These are phyloP conservation scores for Phlyctochytrium planicorne DNA, from an alignment of 192 early-diverging fungal genomes.

Conservation along the genomic window DNA sequence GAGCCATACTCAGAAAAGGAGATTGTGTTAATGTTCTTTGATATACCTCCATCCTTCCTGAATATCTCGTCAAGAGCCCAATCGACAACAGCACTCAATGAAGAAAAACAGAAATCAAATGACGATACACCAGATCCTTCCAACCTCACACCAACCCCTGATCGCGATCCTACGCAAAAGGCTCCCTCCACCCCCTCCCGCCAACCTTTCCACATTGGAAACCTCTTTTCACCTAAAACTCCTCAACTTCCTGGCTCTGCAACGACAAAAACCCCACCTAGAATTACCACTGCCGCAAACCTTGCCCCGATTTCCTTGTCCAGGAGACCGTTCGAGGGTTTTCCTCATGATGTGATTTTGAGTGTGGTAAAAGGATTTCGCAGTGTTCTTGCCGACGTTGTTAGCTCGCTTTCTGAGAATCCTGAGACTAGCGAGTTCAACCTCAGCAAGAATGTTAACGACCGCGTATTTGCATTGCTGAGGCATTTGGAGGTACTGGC, in stretches of 20 bases:
- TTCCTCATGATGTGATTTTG: not conserved
- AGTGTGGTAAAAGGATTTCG: not conserved
- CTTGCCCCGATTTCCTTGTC: not conserved
- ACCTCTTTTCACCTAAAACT: not conserved
- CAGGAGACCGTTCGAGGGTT: not conserved
- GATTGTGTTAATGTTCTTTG: not conserved
- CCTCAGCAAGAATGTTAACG: not conserved
- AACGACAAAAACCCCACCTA: too few relatives aligned
- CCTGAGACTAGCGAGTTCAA: not conserved
- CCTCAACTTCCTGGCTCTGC: not conserved
- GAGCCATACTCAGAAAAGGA: not conserved
- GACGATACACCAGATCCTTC: too few relatives aligned
- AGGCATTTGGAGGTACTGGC: conserved; percentile 34
- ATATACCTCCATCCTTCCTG: not conserved
- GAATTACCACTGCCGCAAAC: too few relatives aligned
- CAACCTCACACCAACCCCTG: not conserved
- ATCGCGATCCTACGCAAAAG: too few relatives aligned
- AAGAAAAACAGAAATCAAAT: too few relatives aligned
- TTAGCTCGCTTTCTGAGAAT: not conserved
- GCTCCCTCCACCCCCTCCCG: too few relatives aligned
- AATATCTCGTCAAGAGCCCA: not conserved
- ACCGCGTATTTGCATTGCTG: conserved; percentile 2
- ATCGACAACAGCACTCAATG: not conserved
- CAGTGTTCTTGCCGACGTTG: not conserved
- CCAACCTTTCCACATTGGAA: not conserved